phyloP scores from a whole-genome alignment of 352 stramenopile species.

The Blastocystis hominis region DNA sequence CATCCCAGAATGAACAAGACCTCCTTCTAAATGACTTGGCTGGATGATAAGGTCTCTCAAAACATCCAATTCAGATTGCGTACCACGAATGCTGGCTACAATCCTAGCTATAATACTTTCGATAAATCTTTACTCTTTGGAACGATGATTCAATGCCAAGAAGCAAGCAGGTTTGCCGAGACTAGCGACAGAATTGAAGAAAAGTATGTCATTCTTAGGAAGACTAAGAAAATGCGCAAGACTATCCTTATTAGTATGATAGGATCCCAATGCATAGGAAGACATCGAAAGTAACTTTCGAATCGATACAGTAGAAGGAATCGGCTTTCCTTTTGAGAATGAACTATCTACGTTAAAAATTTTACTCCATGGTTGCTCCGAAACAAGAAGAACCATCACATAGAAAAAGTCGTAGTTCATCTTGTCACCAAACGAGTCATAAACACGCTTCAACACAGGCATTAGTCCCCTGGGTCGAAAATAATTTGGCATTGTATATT shows the following conservation, averaged over 20 bases:
- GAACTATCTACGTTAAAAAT: not conserved
- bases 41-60: constrained; percentile 16
- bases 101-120: not conserved
- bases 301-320: not conserved
- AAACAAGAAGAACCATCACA: constrained; percentile 15
- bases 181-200: not conserved
- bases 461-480: not conserved
- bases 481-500: not conserved
- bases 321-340: not conserved
- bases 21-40: not conserved
- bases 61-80: not conserved
- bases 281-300: constrained; percentile 27
- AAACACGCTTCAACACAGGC: constrained; percentile 3
- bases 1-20: constrained; percentile 29
- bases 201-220: not conserved
- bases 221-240: not conserved
- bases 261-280: constrained; percentile 7
- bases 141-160: constrained; percentile 15
- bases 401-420: constrained; percentile 25
- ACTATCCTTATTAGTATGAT: not conserved
- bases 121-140: not conserved
- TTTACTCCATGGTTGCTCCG: constrained; percentile 24
- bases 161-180: constrained; percentile 28
- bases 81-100: constrained; percentile 14
- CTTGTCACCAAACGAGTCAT: constrained; percentile 13